These are phyloP conservation scores for Aspergillus caelatus DNA, from an alignment of 2,329 filamentous ascomycete genomes.

Conservation along the genomic window DNA sequence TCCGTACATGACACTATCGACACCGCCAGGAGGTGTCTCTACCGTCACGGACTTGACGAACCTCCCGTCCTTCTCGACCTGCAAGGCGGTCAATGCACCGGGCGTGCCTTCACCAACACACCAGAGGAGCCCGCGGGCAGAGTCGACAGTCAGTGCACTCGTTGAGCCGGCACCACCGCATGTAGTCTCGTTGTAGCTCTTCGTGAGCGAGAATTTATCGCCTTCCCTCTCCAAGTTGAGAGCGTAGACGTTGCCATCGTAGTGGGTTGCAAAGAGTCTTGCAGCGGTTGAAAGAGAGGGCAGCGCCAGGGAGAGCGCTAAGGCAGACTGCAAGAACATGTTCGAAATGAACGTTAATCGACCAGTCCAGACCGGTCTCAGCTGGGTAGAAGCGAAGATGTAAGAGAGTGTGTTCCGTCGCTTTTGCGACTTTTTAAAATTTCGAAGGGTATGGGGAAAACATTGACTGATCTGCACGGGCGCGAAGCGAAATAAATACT, in stretches of 20 bases:
- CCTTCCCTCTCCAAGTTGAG: constrained; percentile 29
- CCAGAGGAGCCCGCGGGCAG: constrained; percentile 30
- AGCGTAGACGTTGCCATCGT: constrained; percentile 39
- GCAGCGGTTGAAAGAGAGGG: constrained; percentile 13
- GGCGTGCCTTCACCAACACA: constrained; percentile 37
- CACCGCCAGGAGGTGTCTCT: constrained; percentile 33
- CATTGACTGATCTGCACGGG: not conserved
- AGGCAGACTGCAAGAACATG: not conserved
- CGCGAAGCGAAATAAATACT: not conserved
- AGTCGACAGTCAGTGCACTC: constrained; percentile 41
- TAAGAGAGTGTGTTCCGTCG: not conserved
- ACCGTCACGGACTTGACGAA: constrained; percentile 21
- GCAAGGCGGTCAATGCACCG: constrained; percentile 19
- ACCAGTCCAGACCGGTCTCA: not conserved
- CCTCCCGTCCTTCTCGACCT: not conserved
- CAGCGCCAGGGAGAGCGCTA: not conserved
- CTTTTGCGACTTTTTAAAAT: not conserved
- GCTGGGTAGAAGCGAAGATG: not conserved
- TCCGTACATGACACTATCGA: constrained; percentile 38
- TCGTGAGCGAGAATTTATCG: constrained; percentile 26
- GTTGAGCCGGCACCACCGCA: constrained; percentile 35
- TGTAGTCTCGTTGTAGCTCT: constrained; percentile 29
- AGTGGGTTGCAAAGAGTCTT: constrained; percentile 43
- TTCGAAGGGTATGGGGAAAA: not conserved
- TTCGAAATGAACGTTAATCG: not conserved